These are phyloP conservation scores for Aspergillus jensenii DNA, from an alignment of 2,329 filamentous ascomycete species.

Conservation along the genomic window DNA sequence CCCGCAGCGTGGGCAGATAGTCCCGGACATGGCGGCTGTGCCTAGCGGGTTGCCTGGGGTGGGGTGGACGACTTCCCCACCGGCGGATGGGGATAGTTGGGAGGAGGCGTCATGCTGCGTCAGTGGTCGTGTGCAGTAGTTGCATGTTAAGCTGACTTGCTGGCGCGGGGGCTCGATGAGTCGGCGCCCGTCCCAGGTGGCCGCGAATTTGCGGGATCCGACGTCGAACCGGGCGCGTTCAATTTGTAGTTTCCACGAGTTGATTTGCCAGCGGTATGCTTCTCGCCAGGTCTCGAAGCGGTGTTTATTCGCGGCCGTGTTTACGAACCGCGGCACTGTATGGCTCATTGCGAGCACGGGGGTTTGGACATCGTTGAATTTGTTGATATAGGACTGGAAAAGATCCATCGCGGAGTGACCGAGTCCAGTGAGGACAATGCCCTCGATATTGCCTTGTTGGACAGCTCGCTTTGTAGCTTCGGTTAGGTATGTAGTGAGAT, in stretches of 20 bases:
- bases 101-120: constrained; percentile 45
- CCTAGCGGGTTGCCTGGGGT: constrained; percentile 38
- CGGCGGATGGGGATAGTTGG: constrained; percentile 25
- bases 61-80: constrained; percentile 35
- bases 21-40: constrained; percentile 44
- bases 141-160: constrained; percentile 60
- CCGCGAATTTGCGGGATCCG: constrained; percentile 54
- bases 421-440: constrained; percentile 62
- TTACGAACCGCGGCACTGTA: constrained; percentile 59
- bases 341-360: constrained; percentile 61
- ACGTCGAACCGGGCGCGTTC: constrained; percentile 61
- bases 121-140: constrained; percentile 59
- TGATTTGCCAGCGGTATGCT: constrained; percentile 60
- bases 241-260: constrained; percentile 61
- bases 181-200: constrained; percentile 50
- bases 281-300: constrained; percentile 62
- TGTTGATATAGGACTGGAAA: constrained; percentile 60
- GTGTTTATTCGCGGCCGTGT: constrained; percentile 51
- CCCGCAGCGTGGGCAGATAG: constrained; percentile 62
- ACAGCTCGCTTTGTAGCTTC: constrained; percentile 54
- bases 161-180: constrained; percentile 51
- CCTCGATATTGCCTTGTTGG: constrained; percentile 58
- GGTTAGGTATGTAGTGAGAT: constrained; percentile 54
- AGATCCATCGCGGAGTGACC: constrained; percentile 59
- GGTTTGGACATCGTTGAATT: constrained; percentile 62